These are phyloP conservation scores for Darksidea phi DNA, from an alignment of 495 filamentous ascomycete genomes.

Conservation along the genomic window DNA sequence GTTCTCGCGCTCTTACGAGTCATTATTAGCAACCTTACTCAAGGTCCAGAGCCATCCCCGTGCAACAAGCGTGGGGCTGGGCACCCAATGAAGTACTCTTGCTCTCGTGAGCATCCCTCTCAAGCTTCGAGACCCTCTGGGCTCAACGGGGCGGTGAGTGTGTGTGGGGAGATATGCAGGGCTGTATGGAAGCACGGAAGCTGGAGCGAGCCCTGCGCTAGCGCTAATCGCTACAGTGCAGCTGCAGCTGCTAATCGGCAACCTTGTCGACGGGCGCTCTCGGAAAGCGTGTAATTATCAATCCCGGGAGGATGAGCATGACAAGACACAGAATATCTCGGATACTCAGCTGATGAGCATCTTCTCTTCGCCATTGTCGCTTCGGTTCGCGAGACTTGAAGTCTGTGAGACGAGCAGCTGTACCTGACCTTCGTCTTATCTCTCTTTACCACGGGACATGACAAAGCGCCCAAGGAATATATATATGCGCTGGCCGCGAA, in stretches of 20 bases:
- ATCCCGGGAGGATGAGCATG: too few relatives aligned
- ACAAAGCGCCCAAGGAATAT: too few relatives aligned
- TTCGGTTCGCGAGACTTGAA: not conserved
- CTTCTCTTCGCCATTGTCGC: not conserved
- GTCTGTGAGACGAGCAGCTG: not conserved
- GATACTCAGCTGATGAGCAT: not conserved
- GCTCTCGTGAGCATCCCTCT: too few relatives aligned
- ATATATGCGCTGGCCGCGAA: too few relatives aligned
- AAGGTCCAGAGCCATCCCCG: too few relatives aligned
- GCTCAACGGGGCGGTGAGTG: constrained; percentile 3
- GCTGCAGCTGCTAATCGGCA: constrained; percentile 9
- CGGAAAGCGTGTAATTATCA: too few relatives aligned
- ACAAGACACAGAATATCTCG: not conserved
- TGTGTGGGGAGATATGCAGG: not conserved
- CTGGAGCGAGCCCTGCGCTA: constrained; percentile 9
- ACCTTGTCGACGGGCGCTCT: constrained; percentile 2
- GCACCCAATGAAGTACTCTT: too few relatives aligned
- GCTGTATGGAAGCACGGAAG: not conserved
- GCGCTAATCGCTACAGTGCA: constrained; percentile 3
- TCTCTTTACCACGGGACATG: not conserved
- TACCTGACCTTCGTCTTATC: not conserved
- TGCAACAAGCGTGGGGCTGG: too few relatives aligned
- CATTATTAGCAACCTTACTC: too few relatives aligned
- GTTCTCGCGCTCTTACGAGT: too few relatives aligned
- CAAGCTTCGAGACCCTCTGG: not conserved